Percentiles rank a stretch among this genome's conserved stretches.
These are phyloP conservation scores for Saccharomycopsis schoenii DNA, from an alignment of 805 yeast species.

Conservation along the genomic window DNA sequence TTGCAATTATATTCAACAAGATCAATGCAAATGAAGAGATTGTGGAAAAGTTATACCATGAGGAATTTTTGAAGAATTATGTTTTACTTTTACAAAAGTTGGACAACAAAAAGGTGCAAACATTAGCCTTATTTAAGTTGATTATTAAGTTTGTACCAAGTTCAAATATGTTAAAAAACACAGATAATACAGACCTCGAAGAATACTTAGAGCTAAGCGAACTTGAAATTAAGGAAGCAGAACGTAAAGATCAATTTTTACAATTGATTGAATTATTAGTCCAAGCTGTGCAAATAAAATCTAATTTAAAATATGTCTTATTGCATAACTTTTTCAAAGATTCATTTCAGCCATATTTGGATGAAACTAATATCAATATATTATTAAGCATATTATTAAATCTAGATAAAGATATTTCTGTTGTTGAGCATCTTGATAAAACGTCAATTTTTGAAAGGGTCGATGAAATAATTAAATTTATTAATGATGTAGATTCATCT, in stretches of 20 bases:
- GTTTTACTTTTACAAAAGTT: neutral
- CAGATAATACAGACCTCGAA: neutral
- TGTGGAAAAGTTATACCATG: neutral
- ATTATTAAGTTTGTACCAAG: neutral
- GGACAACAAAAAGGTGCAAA: neutral
- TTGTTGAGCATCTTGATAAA: neutral
- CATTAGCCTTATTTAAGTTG: neutral
- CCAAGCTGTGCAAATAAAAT: neutral
- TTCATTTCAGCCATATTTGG: neutral
- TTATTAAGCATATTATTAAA: neutral
- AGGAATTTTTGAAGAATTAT: neutral
- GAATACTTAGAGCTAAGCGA: neutral
- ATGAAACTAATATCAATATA: neutral
- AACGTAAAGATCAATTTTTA: neutral
- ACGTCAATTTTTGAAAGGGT: neutral
- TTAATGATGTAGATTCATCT: neutral
- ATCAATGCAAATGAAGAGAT: neutral
- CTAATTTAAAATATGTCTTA: neutral
- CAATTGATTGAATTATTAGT: neutral
- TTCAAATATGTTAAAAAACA: neutral
- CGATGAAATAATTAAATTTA: neutral
- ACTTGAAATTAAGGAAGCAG: neutral
- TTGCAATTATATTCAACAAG: neutral
- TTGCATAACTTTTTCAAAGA: neutral
- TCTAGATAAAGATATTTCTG: neutral